A percentile compares a stretch with the other conserved stretches of the same genome.
phyloP scores from a whole-genome alignment of 106 monocot species.

The Phalaenopsis equestris region DNA sequence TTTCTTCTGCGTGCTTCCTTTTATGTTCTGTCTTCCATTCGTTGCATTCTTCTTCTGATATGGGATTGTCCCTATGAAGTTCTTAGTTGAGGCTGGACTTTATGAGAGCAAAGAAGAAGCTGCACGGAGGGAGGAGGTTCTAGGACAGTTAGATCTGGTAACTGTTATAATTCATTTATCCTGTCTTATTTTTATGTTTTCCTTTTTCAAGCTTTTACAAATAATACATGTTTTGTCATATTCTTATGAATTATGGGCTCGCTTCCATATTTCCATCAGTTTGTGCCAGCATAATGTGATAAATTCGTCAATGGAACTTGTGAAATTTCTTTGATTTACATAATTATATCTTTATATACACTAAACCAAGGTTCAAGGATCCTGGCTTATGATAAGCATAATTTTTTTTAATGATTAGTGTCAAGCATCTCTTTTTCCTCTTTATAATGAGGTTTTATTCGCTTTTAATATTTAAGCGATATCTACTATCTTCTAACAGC shows the following conservation, averaged over 20 bases:
- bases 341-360: not conserved
- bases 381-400: not conserved
- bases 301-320: not conserved
- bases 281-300: not conserved
- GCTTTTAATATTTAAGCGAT: not conserved
- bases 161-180: not conserved
- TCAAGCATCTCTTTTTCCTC: not conserved
- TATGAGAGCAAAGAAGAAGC: conserved; percentile 74
- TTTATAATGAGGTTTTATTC: not conserved
- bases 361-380: not conserved
- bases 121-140: conserved; percentile 58
- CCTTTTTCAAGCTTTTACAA: not conserved
- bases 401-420: not conserved
- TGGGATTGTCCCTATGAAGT: conserved; percentile 23
- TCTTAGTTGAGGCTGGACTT: conserved; percentile 67
- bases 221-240: not conserved
- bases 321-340: not conserved
- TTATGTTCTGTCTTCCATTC: not conserved
- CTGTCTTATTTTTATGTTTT: not conserved
- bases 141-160: conserved; percentile 69
- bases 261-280: not conserved
- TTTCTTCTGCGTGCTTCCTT: not conserved
- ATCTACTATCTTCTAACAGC: not conserved
- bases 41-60: not conserved
- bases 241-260: not conserved